Percentiles rank a stretch among this genome's conserved stretches.
Evolutionary conservation across 1,284 basidiomycete species (phyloP).

Genomic region (Hymenochaete sp.): DNA sequence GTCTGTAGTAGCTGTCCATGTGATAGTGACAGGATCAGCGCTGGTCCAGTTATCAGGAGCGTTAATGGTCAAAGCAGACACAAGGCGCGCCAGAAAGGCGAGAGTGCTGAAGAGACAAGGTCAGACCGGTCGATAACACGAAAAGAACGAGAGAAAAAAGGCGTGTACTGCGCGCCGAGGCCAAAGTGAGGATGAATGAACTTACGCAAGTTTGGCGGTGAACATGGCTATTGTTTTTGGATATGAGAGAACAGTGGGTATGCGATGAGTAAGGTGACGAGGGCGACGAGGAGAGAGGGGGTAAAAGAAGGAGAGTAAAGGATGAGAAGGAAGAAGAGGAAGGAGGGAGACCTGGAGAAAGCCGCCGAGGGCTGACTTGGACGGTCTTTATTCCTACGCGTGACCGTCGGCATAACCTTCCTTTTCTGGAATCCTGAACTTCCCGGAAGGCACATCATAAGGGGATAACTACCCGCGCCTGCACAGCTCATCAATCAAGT

Average conservation of each 20-base stretch:
- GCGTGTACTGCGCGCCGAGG: not conserved
- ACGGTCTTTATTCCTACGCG: not conserved
- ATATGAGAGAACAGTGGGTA: not conserved
- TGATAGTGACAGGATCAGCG: conserved; percentile 33
- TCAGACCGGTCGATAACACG: too few relatives aligned
- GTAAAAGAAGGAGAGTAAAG: conserved; percentile 4
- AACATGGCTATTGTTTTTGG: conserved; percentile 7
- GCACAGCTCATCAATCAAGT: not conserved
- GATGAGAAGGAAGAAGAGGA: conserved; percentile 6
- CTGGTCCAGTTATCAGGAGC: conserved; percentile 30
- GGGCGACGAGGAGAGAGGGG: conserved; percentile 3
- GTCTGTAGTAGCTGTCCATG: conserved; percentile 34
- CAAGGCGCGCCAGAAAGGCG: conserved; percentile 37
- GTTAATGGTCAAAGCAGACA: conserved; percentile 38
- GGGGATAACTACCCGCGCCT: not conserved
- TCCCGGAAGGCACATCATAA: too few relatives aligned
- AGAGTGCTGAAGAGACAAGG: conserved; percentile 29
- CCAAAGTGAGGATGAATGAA: not conserved
- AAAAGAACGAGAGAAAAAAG: not conserved
- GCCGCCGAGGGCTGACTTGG: conserved; percentile 4
- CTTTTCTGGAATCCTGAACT: too few relatives aligned
- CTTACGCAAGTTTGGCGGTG: conserved; percentile 14
- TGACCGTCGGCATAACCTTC: too few relatives aligned
- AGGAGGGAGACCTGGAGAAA: conserved; percentile 3
- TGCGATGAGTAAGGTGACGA: conserved; percentile 4